Base-by-base conservation (phyloP, 345 rosid genomes). In the Triadica sebifera region DNA sequence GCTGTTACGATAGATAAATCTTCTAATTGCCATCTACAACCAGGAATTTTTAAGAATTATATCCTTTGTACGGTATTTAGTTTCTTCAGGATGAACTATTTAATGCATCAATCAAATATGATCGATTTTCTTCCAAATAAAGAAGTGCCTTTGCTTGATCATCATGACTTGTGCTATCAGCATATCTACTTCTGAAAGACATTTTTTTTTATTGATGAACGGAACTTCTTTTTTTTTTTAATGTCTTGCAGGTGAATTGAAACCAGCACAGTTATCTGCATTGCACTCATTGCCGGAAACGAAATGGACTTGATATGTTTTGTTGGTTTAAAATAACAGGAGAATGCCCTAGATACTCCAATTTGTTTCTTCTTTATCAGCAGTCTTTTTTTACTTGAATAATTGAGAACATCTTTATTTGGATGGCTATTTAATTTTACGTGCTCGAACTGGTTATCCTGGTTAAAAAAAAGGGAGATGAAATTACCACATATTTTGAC, bases 261-360 rank as follows among this genome's bases (percentile, higher is more conserved):
- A 38, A 52, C 45, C 60, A 12, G 19, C 9, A 12, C 8, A 41
- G 55, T 17, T 45, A 17, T 34, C 53, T 11, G 22, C 57, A 22
- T 46, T 47, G 64, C 56, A 58, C 9, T 5, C 9, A 29, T 12
- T 52, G 45, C 61, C 0, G 61, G 46, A 29, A 60, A n/a, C 29
- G 12, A 47, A 57, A 47, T 60, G 57, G 65, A 17, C 43, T 17
- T 45, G 57, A 22, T 60, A 2, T 25, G 17, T 11, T 71, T 55
- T 59, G 7, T 0, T 45, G 66, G 41, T 25, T 45, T 58, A 58
- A 24, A 71, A 71, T 71, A 71, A 71, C 46, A 59, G 57, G 66
- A 47, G 67, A 71, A 47, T 60, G 67, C 19, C 34, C 39, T 46
- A 60, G 67, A 60, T 58, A 43, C 75, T 71, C 75, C 56, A 29